phyloP scores from a whole-genome alignment of 2,329 filamentous ascomycete genomes.

The Trichophyton schoenleinii region DNA sequence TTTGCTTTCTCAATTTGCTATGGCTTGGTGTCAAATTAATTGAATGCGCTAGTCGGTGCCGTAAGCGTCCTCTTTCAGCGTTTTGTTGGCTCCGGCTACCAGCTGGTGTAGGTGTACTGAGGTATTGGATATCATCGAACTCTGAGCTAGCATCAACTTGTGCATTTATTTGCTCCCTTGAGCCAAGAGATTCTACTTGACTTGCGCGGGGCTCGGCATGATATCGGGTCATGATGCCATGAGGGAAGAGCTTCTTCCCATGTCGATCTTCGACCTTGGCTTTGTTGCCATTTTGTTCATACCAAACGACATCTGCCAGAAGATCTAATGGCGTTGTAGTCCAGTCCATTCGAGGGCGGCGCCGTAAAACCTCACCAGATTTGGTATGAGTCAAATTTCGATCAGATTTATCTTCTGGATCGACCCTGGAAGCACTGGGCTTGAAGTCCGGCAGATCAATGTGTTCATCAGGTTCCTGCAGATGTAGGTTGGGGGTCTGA shows the following conservation, averaged over 20 bases:
- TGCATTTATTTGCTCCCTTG: background rate
- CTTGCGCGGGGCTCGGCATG: background rate
- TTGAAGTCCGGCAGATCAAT: conserved; percentile 34
- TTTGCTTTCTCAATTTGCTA: conserved; percentile 36
- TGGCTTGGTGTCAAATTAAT: conserved; percentile 45
- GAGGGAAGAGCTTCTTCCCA: conserved; percentile 55
- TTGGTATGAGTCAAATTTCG: conserved; percentile 12
- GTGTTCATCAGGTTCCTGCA: conserved; percentile 35
- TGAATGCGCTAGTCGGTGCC: conserved; percentile 48
- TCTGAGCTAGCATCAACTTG: background rate
- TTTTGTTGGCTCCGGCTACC: conserved; percentile 17
- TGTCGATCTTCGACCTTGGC: conserved; percentile 66
- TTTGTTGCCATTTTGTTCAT: conserved; percentile 72
- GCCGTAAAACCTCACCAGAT: conserved; percentile 42
- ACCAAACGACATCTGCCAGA: conserved; percentile 81
- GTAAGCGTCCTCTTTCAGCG: conserved; percentile 43
- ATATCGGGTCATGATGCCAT: conserved; percentile 15
- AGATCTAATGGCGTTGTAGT: conserved; percentile 69
- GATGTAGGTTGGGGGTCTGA: conserved; percentile 33
- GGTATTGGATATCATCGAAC: background rate
- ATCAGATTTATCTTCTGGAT: background rate
- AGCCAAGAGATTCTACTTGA: background rate
- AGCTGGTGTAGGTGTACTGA: conserved; percentile 30
- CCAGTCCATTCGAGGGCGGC: conserved; percentile 74
- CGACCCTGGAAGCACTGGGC: conserved; percentile 11